Conservation (phyloP, 2,329 filamentous ascomycete species). For the Zalaria obscura region DNA sequence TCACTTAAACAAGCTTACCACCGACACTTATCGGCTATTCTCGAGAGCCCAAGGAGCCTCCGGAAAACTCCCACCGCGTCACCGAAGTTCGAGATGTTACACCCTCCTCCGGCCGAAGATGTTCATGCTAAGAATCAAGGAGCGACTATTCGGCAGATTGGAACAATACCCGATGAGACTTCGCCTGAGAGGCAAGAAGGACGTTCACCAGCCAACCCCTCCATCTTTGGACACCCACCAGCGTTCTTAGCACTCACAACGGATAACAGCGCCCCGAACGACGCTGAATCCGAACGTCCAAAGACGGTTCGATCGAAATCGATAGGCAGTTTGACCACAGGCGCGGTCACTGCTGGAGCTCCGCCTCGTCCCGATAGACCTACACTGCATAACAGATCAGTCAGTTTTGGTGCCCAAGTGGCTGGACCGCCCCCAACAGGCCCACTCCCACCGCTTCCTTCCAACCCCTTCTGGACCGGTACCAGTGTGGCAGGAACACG, state of each 20-base stretch:
- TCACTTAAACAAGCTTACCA: neutral
- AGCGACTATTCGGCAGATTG: too few species aligned
- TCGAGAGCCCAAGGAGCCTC: constrained; percentile 21
- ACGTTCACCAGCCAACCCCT: too few species aligned
- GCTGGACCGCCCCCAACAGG: constrained; percentile 24
- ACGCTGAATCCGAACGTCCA: constrained; percentile 1
- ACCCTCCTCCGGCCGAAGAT: too few species aligned
- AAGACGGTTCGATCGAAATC: constrained; percentile 13
- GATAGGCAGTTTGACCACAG: constrained; percentile 10
- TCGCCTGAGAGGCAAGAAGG: too few species aligned
- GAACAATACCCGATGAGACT: too few species aligned
- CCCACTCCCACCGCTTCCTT: constrained; percentile 28
- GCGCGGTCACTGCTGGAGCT: constrained; percentile 6
- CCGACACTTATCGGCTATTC: constrained; percentile 22
- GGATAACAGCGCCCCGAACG: too few species aligned
- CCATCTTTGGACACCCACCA: too few species aligned
- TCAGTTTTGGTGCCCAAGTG: constrained; percentile 18
- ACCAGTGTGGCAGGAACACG: too few species aligned
- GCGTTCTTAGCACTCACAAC: too few species aligned
- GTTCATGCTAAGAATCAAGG: too few species aligned
- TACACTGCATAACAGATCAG: constrained; percentile 14
- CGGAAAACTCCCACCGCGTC: neutral
- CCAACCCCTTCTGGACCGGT: too few species aligned
- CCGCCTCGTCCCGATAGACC: constrained; percentile 6
- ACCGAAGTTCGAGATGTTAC: constrained; percentile 6